Evolutionary conservation across 108 stramenopile species (phyloP).

Genomic region (Fragilaria radians): DNA sequence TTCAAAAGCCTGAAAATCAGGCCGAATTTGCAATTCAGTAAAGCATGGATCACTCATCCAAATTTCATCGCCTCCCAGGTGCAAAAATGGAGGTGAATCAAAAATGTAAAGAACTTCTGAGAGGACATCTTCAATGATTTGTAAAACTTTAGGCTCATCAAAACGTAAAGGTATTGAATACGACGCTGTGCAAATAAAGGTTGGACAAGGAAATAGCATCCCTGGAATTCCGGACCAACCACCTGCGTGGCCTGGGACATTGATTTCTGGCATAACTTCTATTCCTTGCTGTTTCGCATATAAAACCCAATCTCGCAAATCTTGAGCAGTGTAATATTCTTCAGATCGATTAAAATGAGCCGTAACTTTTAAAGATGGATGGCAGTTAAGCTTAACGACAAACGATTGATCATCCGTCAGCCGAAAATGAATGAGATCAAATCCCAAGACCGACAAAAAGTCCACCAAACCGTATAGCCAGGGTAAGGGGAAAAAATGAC

Average conservation of each 20-base stretch:
- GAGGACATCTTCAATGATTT: constrained; percentile 25
- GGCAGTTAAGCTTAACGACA: constrained; percentile 6
- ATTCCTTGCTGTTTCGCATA: constrained; percentile 25
- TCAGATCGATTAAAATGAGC: background rate
- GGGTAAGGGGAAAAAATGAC: constrained; percentile 36
- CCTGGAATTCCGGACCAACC: constrained; percentile 32
- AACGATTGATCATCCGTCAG: constrained; percentile 47
- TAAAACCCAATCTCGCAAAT: constrained; percentile 21
- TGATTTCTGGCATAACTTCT: constrained; percentile 32
- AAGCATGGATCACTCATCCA: constrained; percentile 31
- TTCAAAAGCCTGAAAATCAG: background rate
- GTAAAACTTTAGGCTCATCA: constrained; percentile 12
- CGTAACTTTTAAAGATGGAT: constrained; percentile 3
- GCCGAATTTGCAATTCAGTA: constrained; percentile 15
- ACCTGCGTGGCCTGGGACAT: constrained; percentile 44
- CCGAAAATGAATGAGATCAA: constrained; percentile 41
- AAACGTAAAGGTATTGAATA: constrained; percentile 37
- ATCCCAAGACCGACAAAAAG: constrained; percentile 17
- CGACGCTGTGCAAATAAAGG: constrained; percentile 27
- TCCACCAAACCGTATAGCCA: constrained; percentile 26
- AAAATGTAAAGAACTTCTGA: constrained; percentile 39
- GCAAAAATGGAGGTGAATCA: constrained; percentile 34
- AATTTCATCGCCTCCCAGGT: constrained; percentile 34
- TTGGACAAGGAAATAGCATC: constrained; percentile 28
- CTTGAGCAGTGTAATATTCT: constrained; percentile 14